Percentiles rank a stretch among this genome's conserved stretches.
Conservation (phyloP, 495 filamentous ascomycete species). For the Penicillium cataractarum region DNA sequence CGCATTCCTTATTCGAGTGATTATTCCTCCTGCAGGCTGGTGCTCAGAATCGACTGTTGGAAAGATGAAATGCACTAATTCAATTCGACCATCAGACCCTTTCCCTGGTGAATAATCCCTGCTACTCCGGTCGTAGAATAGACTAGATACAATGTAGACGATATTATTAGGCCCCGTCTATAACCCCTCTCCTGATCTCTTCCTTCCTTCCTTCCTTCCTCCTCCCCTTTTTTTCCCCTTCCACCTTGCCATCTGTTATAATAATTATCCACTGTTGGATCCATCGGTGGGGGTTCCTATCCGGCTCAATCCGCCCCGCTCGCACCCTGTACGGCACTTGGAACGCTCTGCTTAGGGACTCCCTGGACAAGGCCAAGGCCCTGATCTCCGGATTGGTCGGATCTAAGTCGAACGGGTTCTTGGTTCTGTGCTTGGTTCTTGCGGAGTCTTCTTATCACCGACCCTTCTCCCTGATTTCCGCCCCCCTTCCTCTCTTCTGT, state of each 20-base stretch:
- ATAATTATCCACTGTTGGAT: background rate
- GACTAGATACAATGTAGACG: background rate
- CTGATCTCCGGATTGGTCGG: conserved; percentile 11
- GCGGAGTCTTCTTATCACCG: background rate
- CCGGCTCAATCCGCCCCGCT: conserved; percentile 25
- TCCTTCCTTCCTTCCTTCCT: background rate
- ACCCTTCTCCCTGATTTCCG: conserved; percentile 1
- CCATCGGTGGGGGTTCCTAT: conserved; percentile 18
- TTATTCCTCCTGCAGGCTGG: background rate
- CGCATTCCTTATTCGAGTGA: conserved; percentile 7
- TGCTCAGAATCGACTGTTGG: background rate
- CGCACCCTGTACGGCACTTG: conserved; percentile 5
- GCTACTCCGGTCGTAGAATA: background rate
- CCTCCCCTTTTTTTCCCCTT: no score
- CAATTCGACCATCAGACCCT: background rate
- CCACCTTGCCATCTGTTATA: no score
- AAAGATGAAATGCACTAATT: background rate
- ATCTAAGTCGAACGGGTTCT: conserved; percentile 2
- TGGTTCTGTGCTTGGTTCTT: conserved; percentile 10
- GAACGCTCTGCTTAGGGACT: background rate
- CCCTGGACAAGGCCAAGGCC: background rate
- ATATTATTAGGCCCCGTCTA: background rate
- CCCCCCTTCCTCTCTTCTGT: background rate
- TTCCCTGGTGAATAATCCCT: background rate
- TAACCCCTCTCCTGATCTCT: background rate